Evolutionary conservation across 2,329 filamentous ascomycete genomes (phyloP), one percentile per base, ranked within the genome.

Genomic region (Meredithiella fracta): DNA sequence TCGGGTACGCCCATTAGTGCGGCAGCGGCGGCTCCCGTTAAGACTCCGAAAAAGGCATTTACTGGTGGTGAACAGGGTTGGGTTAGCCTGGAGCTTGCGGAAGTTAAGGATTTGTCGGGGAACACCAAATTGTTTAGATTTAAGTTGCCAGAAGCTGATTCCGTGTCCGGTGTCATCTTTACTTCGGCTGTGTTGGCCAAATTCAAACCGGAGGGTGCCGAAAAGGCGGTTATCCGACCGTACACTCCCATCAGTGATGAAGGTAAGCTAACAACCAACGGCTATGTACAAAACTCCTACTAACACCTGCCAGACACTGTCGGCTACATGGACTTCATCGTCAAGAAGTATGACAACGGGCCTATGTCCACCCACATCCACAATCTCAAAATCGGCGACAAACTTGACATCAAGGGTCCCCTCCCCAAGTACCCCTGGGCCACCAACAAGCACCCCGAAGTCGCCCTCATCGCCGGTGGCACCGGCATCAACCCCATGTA

Each of bases 401-500:
- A 77, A 15, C 81, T 98, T 56, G 83, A 91, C 60, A 82, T 98
- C 74, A 97, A 98, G 78, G 92, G 92, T 17, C 92, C 92, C 1
- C 80, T 98, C 40, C 86, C 88, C 64, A 98, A 98, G 72, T 97
- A 96, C 71, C 71, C 80, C 31, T 97, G 90, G 90, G 67, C 79
- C 54, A 66, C 83, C 62, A 97, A 97, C 79, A 96, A 95, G 79
- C 90, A 96, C 74, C 74, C 86, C 59, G 89, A 97, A 74, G 80
- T 94, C 64, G 83, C 80, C 40, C 75, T 91, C 62, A 79, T 98
- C 60, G 88, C 91, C n/a, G 92, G 92, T 64, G 92, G 92, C 61
- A 96, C 92, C 6, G 92, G 92, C 60, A 94, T 98, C 69, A 92
- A 92, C 9, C 92, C 92, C 63, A 96, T 97, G 91, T 97, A 86